Base-by-base conservation (phyloP, 1,139 yeast genomes). In the Meyerozyma elateridarum region DNA sequence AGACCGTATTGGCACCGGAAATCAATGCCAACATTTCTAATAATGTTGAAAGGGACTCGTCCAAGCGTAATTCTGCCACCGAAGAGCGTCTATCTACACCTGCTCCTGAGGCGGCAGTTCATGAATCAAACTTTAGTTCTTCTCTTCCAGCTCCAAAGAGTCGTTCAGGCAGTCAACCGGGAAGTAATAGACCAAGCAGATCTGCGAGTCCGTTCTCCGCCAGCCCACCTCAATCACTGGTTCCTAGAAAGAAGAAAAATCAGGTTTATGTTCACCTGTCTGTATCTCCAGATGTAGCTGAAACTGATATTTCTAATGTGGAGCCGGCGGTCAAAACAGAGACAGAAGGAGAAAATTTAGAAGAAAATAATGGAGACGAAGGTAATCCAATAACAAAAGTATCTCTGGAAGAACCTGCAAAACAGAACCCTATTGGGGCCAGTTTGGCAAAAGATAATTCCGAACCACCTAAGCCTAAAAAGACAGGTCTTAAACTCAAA, bases 121-220 rank as follows among this genome's bases (percentile, higher is more conserved):
- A 12, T 6, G 16, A 28, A 12, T n/a, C n/a, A n/a, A n/a, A n/a
- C n/a, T n/a, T n/a, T n/a, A n/a, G n/a, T n/a, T n/a, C n/a, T n/a
- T n/a, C n/a, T n/a, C n/a, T n/a, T n/a, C n/a, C n/a, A n/a, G n/a
- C n/a, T n/a, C n/a, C n/a, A n/a, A n/a, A n/a, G n/a, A n/a, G n/a
- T n/a, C n/a, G n/a, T n/a, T n/a, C n/a, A n/a, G n/a, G n/a, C n/a
- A n/a, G 8, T 43, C 45, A 25, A 40, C 52, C 13, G 5, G 4
- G 8, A 8, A 22, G 15, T 12, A 22, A 22, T 12, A 14, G 15
- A 12, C 13, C 13, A 5, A 22, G 25, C 5, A 44, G 48, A 12
- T 41, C 56, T 2, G 41, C 42, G 5, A 53, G 59, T 34, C 62
- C 61, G 9, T 56, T 54, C 29, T 36, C 52, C 5, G 25, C 41